A percentile compares a stretch with the other conserved stretches of the same genome.
Evolutionary conservation across 345 rosid genomes (phyloP).

Genomic region (Arabis alpina): DNA sequence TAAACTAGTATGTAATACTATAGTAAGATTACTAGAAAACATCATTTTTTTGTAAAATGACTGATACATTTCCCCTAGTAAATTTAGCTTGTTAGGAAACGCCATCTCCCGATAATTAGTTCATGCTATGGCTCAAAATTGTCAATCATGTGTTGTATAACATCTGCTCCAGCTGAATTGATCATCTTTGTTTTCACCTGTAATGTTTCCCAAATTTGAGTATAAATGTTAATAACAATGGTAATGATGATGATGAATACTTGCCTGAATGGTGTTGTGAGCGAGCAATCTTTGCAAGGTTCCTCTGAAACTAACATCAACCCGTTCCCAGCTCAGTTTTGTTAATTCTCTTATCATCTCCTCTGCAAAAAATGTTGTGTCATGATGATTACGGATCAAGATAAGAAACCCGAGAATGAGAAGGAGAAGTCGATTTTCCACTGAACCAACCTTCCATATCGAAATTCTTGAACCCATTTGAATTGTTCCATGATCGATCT

Average conservation of each 20-base stretch:
- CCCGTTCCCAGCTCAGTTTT: conserved; percentile 73
- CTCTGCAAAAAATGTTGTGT: conserved; percentile 47
- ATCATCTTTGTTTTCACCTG: conserved; percentile 67
- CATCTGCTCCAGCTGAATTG: conserved; percentile 81
- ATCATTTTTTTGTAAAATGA: too few species aligned
- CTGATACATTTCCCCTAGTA: not conserved
- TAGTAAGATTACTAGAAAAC: too few species aligned
- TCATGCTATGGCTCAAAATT: conserved; percentile 50
- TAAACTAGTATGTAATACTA: too few species aligned
- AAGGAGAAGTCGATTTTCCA: conserved; percentile 13
- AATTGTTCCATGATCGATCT: conserved; percentile 38
- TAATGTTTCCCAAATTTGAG: conserved; percentile 17
- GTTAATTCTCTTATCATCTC: conserved; percentile 74
- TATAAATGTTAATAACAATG: not conserved
- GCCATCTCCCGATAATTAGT: conserved; percentile 4
- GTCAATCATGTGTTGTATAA: conserved; percentile 82
- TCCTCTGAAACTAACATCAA: conserved; percentile 82
- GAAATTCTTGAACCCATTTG: conserved; percentile 39
- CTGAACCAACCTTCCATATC: conserved; percentile 69
- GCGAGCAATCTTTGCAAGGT: conserved; percentile 65
- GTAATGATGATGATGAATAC: conserved; percentile 24
- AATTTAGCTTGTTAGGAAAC: not conserved
- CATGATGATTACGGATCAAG: not conserved
- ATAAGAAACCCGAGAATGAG: not conserved
- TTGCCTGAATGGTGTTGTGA: conserved; percentile 83